phyloP scores from a whole-genome alignment of 495 filamentous ascomycete genomes.

The Pyrenopolyporus hunteri region DNA sequence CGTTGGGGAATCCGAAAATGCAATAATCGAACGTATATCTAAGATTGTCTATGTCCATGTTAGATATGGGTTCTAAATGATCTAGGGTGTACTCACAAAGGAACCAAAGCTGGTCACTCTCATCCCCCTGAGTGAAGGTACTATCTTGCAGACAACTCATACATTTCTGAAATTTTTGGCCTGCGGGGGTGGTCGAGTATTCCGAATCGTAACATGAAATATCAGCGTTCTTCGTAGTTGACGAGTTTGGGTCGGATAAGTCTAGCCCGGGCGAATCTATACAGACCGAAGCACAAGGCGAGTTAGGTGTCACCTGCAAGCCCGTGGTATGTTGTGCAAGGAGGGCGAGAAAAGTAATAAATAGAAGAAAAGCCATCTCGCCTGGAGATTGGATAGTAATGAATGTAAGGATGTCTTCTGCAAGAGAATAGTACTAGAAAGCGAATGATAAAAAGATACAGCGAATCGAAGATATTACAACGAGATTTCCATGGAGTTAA shows the following conservation, averaged over 20 bases:
- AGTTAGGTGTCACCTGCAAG: constrained; percentile 58
- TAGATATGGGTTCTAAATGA: constrained; percentile 13
- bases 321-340: constrained; percentile 37
- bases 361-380: constrained; percentile 37
- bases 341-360: constrained; percentile 30
- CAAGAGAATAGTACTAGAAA: constrained; percentile 7
- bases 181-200: constrained; percentile 42
- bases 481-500: constrained; percentile 8
- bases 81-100: constrained; percentile 48
- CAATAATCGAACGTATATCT: constrained; percentile 54
- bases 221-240: constrained; percentile 50
- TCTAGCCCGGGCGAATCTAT: constrained; percentile 47
- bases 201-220: constrained; percentile 53
- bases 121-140: constrained; percentile 47
- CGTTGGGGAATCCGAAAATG: constrained; percentile 54
- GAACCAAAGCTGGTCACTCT: constrained; percentile 60
- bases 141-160: constrained; percentile 59
- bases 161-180: constrained; percentile 55
- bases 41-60: constrained; percentile 49
- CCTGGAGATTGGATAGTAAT: constrained; percentile 19
- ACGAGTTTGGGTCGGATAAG: constrained; percentile 52
- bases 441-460: constrained; percentile 9
- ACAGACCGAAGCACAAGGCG: constrained; percentile 57
- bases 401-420: background rate
- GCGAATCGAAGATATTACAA: constrained; percentile 24